Conservation (phyloP, 495 filamentous ascomycete species). For the Trichoderma parareesei region DNA sequence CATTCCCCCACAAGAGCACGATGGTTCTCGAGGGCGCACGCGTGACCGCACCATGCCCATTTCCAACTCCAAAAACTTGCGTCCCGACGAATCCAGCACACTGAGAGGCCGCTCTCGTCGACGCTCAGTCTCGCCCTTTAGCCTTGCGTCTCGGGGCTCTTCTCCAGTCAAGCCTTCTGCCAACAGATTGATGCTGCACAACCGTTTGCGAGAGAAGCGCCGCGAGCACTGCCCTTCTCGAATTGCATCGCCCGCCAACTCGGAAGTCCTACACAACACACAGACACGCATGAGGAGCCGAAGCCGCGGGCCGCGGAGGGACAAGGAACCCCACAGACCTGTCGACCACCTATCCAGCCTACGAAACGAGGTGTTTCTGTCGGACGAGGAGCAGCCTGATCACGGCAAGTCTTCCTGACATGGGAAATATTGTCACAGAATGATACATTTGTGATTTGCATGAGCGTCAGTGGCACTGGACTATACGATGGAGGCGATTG, state of each 20-base stretch:
- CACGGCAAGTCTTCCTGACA: constrained; percentile 3
- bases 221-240: constrained; percentile 12
- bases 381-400: background rate
- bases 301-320: background rate
- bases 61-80: constrained; percentile 1
- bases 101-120: constrained; percentile 9
- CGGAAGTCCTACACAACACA: background rate
- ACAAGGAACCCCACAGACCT: background rate
- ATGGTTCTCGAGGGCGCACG: constrained; percentile 3
- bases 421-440: background rate
- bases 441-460: background rate
- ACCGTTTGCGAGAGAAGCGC: constrained; percentile 7
- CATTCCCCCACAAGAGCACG: background rate
- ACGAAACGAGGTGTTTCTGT: constrained; percentile 7
- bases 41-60: constrained; percentile 9
- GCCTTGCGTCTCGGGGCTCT: background rate
- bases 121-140: constrained; percentile 6
- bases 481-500: background rate
- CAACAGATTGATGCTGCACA: constrained; percentile 1
- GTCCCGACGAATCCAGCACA: constrained; percentile 8
- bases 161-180: constrained; percentile 4
- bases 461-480: background rate
- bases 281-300: background rate
- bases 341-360: constrained; percentile 1
- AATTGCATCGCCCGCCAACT: background rate